Percentiles rank a stretch among this genome's conserved stretches.
phyloP scores from a whole-genome alignment of 148 eudicot species.

The Camellia lanceoleosa region DNA sequence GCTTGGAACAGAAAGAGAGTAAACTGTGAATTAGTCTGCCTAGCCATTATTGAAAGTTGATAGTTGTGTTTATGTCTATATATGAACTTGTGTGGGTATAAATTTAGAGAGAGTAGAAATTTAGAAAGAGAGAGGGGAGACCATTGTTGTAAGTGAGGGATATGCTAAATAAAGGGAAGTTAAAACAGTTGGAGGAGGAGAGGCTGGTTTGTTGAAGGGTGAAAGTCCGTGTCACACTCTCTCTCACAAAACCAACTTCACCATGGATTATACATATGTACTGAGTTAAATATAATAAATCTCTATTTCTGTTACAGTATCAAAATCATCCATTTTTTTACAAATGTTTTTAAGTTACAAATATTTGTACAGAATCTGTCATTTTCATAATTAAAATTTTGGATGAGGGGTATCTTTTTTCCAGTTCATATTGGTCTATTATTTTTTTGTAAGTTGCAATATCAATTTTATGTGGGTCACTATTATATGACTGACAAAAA shows the following conservation, averaged over 20 bases:
- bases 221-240: conserved; percentile 20
- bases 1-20: conserved; percentile 2
- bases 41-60: not conserved
- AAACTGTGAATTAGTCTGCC: conserved; percentile 5
- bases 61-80: not conserved
- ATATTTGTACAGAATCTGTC: too few species aligned
- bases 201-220: conserved; percentile 17
- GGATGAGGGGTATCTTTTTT: too few species aligned
- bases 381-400: too few species aligned
- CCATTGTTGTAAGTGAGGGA: not conserved
- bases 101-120: not conserved
- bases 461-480: too few species aligned
- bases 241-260: conserved; percentile 17
- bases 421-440: too few species aligned
- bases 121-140: not conserved
- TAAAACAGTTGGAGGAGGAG: conserved; percentile 20
- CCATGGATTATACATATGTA: not conserved
- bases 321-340: too few species aligned
- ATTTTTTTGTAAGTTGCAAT: too few species aligned
- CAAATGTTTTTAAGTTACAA: too few species aligned
- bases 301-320: too few species aligned
- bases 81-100: not conserved
- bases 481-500: too few species aligned
- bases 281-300: too few species aligned
- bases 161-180: conserved; percentile 15